These are phyloP conservation scores for Kodamaea sp. DNA, from an alignment of 1,139 yeast genomes.

Conservation along the genomic window DNA sequence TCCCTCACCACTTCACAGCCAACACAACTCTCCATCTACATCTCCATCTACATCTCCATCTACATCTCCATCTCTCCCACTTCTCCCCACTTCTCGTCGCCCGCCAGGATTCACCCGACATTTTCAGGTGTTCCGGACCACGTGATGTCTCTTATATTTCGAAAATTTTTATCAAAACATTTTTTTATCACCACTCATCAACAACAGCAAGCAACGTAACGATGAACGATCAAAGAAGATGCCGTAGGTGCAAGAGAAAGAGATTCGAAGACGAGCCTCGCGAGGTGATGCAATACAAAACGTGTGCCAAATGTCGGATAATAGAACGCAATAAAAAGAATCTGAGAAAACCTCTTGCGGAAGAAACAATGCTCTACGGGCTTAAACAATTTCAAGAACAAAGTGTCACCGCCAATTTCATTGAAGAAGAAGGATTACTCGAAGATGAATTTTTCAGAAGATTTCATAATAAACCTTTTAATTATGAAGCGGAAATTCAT, in stretches of 20 bases:
- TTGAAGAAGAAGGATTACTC: constrained; percentile 35
- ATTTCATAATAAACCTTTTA: constrained; percentile 16
- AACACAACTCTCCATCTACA: too few species aligned
- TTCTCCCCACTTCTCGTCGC: too few species aligned
- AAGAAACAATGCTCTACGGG: constrained; percentile 48
- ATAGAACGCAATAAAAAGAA: constrained; percentile 50
- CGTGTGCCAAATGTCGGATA: constrained; percentile 59
- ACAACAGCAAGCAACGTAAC: too few species aligned
- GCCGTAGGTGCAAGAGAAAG: constrained; percentile 60
- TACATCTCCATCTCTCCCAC: too few species aligned
- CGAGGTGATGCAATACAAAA: constrained; percentile 54
- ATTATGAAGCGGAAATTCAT: constrained; percentile 16
- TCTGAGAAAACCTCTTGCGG: constrained; percentile 45
- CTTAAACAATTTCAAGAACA: constrained; percentile 48
- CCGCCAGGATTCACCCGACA: too few species aligned
- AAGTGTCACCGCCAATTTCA: constrained; percentile 34
- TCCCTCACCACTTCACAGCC: too few species aligned
- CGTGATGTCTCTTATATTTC: too few species aligned
- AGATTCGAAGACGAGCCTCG: constrained; percentile 59
- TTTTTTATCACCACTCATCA: too few species aligned
- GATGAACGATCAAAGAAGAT: constrained; percentile 32
- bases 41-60: too few species aligned
- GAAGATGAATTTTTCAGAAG: constrained; percentile 16
- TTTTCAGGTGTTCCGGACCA: too few species aligned
- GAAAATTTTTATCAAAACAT: too few species aligned